phyloP scores from a whole-genome alignment of 2,329 filamentous ascomycete genomes.

The Pestalotiopsis sp. region DNA sequence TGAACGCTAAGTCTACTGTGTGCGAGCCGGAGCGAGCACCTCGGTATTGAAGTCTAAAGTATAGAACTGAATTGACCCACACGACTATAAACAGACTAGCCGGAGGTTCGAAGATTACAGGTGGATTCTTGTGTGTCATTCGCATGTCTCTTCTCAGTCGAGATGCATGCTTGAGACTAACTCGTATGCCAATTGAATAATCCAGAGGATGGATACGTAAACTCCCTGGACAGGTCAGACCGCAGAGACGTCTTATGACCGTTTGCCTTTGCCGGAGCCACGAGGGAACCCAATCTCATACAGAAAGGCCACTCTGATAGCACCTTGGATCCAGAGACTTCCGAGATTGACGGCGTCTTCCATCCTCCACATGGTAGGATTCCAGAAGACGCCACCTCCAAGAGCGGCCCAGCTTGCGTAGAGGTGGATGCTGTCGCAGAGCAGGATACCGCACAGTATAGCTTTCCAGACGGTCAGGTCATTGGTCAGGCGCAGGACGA shows the following conservation, averaged over 20 bases:
- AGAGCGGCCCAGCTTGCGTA: conserved; percentile 37
- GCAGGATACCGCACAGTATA: conserved; percentile 66
- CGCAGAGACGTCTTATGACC: neutral
- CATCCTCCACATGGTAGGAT: conserved; percentile 1
- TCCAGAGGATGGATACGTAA: neutral
- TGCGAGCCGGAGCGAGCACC: no score
- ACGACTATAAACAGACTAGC: neutral
- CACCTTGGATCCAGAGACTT: conserved; percentile 6
- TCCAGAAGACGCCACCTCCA: conserved; percentile 9
- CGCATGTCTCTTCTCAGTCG: neutral
- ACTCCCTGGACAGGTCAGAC: neutral
- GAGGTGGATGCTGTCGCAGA: conserved; percentile 77
- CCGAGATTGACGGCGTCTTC: conserved; percentile 9
- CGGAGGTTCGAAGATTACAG: neutral
- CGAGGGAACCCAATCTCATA: neutral
- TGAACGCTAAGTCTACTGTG: no score
- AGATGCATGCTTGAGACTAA: neutral
- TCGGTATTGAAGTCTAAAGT: neutral
- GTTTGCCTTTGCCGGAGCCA: neutral
- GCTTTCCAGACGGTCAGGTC: conserved; percentile 72
- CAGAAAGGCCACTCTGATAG: conserved; percentile 7
- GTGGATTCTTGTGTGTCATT: neutral
- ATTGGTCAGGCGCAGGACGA: conserved; percentile 70
- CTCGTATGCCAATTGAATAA: neutral
- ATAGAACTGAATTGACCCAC: neutral